These are phyloP conservation scores for Exophiala alcalophila DNA, from an alignment of 2,329 filamentous ascomycete species.

Conservation along the genomic window DNA sequence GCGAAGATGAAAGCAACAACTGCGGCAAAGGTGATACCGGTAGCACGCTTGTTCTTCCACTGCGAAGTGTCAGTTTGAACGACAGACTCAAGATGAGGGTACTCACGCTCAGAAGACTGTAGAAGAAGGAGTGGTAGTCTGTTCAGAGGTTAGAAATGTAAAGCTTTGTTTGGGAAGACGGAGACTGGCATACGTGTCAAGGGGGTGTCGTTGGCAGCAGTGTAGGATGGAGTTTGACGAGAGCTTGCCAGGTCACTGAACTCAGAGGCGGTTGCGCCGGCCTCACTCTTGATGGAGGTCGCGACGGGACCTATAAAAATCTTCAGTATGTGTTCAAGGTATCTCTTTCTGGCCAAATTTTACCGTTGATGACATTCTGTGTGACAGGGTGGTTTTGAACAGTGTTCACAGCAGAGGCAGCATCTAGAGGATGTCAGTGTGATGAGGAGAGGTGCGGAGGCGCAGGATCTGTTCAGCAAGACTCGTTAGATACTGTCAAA, in stretches of 20 bases:
- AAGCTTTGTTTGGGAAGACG: neutral
- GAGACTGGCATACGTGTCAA: slow-evolving; percentile 53
- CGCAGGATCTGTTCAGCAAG: neutral
- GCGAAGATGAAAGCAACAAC: slow-evolving; percentile 60
- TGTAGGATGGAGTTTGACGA: slow-evolving; percentile 52
- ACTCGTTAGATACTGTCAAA: neutral
- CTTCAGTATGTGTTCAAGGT: slow-evolving; percentile 5
- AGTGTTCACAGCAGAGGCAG: slow-evolving; percentile 47
- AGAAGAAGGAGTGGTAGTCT: slow-evolving; percentile 67
- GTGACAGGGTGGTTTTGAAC: slow-evolving; percentile 50
- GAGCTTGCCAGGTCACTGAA: slow-evolving; percentile 57
- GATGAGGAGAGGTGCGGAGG: neutral
- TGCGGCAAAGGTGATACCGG: slow-evolving; percentile 57
- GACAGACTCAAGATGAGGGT: neutral
- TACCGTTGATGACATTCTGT: slow-evolving; percentile 40
- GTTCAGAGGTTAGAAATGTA: slow-evolving; percentile 10
- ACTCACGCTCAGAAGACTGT: slow-evolving; percentile 61
- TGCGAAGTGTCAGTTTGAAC: slow-evolving; percentile 32
- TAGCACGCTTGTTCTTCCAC: slow-evolving; percentile 66
- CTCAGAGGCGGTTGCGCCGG: slow-evolving; percentile 55
- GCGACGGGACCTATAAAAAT: slow-evolving; percentile 52
- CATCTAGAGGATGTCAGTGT: slow-evolving; percentile 39
- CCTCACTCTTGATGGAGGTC: slow-evolving; percentile 56
- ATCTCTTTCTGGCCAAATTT: neutral
- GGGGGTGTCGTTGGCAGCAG: slow-evolving; percentile 59